Evolutionary conservation across 345 rosid genomes (phyloP), one percentile per base, ranked within the genome.

Genomic region (Diplotaxis tenuifolia): DNA sequence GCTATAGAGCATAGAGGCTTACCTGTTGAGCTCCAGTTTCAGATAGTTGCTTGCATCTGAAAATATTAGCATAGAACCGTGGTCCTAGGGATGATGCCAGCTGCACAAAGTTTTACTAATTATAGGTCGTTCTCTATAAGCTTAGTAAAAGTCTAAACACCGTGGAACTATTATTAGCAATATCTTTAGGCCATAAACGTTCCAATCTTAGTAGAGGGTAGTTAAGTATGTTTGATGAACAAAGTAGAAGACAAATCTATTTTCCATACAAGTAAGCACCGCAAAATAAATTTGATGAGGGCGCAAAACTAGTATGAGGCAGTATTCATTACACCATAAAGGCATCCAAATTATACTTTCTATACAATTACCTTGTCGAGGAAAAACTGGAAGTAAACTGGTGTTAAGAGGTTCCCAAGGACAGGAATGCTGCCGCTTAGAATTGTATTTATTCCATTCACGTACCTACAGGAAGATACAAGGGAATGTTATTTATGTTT

Each of bases 1-100:
- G 18, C 53, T 18, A 62, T 21, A 23, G 36, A 68, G 31, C 27
- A 22, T 0, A 40, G 21, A 66, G 18, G 73, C 74, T 73, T 63
- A 95, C 99, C 79, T 95, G 98, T 74, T 95, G 97, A 64, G 99
- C 98, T 85, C 98, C 99, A 68, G 99, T 92, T 80, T 95, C 98
- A 38, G 99, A 95, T 81, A 95, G 84, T 38, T 92, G 93, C 77
- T 86, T 95, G 88, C 99, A 95, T 83, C 91, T 92, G 87, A 95
- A 95, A 60, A 95, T 95, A 87, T 90, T 92, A 80, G 83, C 79
- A 71, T 84, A 95, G 84, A 95, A 95, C 53, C 97, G 88, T 38
- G 99, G 99, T 68, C 97, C 99, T 71, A 92, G 92, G 15, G 98
- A 95, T 72, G 99, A 95, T 63, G 97, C 99, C 65, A 95, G 93